These are phyloP conservation scores for Echinochloa phyllopogon DNA, from an alignment of 176 grass and related monocot genomes.

Conservation along the genomic window DNA sequence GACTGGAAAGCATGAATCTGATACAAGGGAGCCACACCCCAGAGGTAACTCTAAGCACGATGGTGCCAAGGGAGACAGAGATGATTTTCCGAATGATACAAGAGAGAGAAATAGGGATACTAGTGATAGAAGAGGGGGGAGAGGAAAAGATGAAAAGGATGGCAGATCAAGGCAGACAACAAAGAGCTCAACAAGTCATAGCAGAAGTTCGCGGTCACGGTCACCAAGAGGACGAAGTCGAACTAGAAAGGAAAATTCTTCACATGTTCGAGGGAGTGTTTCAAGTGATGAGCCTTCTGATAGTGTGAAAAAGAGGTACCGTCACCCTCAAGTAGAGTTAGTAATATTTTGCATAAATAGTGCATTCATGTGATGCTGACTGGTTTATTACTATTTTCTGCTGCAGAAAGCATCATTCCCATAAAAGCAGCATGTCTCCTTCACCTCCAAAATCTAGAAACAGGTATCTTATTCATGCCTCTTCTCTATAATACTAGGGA, in stretches of 20 bases:
- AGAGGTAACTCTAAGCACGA: conserved; percentile 49
- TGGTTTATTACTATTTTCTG: conserved; percentile 29
- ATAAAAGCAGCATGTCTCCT: conserved; percentile 58
- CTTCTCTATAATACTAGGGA: conserved; percentile 8
- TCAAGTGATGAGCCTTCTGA: conserved; percentile 72
- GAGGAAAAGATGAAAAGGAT: conserved; percentile 54
- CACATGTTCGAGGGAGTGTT: conserved; percentile 57
- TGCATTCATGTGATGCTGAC: conserved; percentile 25
- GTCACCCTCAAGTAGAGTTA: conserved; percentile 4
- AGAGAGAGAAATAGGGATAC: conserved; percentile 64
- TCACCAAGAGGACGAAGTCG: conserved; percentile 57
- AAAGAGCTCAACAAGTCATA: conserved; percentile 52
- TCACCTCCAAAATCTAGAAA: conserved; percentile 72
- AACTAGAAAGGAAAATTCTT: conserved; percentile 62
- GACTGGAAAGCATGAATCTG: conserved; percentile 37
- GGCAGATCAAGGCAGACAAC: conserved; percentile 47
- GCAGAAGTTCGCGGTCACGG: conserved; percentile 51
- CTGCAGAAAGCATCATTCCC: conserved; percentile 65
- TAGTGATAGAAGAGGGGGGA: conserved; percentile 58
- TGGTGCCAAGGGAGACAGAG: conserved; percentile 51
- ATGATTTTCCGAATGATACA: conserved; percentile 49
- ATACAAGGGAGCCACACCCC: conserved; percentile 35
- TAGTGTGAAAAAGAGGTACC: conserved; percentile 56
- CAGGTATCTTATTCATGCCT: conserved; percentile 52
- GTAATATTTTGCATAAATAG: conserved; percentile 21